Evolutionary conservation across 306 rosid species (phyloP), one percentile per base, ranked within the genome.

Genomic region (Hippophae tibetana): DNA sequence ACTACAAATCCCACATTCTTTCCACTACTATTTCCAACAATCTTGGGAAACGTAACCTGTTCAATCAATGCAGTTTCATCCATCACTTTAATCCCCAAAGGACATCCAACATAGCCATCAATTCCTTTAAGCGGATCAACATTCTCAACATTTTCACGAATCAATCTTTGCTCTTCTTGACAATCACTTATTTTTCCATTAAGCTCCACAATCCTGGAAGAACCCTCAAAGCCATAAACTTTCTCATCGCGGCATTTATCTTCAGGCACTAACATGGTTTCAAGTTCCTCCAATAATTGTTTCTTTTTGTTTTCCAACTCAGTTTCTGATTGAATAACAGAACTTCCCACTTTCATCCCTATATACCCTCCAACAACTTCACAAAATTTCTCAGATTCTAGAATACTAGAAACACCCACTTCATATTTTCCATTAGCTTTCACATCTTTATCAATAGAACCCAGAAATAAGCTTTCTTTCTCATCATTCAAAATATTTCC

Each of bases 31-130:
- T 27, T 60, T 11, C 52, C 59, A 27, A 61, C 14, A 41, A 26
- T 38, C 10, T 43, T 54, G 51, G 69, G 54, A 44, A 53, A 57
- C 41, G 64, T 55, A 47, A 74, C 25, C 31, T 76, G 42, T 7
- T 78, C 85, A 5, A 90, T 76, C 74, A 90, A 53, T 13, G 97
- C 97, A 5, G 96, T 90, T 42, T 90, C 94, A 60, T 90, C 97
- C 42, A 90, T 74, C 1, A 90, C 87, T 71, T 87, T 76, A 58
- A 87, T 64, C 71, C 74, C 82, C 57, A 78, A 54, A 25, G 79
- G 66, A 50, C 72, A 51, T 48, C 77, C 51, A 10, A 60, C 50
- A 63, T 49, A 52, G 5, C 49, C 58, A 43, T 23, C 56, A 50
- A 47, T 62, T 43, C 54, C 49, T 13, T 60, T 56, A 2, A 61